Percentiles rank a stretch among this genome's conserved stretches.
Conservation (phyloP, 2,329 filamentous ascomycete genomes). For the Xylariales sp. region DNA sequence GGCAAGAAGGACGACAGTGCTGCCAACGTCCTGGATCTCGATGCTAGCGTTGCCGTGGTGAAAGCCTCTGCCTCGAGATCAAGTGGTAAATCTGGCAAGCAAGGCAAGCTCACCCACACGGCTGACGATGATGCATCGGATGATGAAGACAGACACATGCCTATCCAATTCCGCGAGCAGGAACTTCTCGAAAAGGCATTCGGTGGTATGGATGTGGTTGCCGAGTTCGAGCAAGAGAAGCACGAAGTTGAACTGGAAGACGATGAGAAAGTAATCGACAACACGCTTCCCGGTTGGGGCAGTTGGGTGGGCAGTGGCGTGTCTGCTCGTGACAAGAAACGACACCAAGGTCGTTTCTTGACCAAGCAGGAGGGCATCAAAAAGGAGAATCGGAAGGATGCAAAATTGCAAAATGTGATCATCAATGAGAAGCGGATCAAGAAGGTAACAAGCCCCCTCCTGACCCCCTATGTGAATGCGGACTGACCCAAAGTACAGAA, state of each 20-base stretch:
- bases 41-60: conserved; percentile 20
- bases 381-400: conserved; percentile 73
- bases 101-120: conserved; percentile 19
- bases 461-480: not conserved
- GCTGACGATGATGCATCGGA: conserved; percentile 38
- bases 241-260: conserved; percentile 66
- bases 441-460: conserved; percentile 56
- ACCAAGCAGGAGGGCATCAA: conserved; percentile 70
- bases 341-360: conserved; percentile 58
- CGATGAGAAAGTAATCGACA: conserved; percentile 76
- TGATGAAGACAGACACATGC: conserved; percentile 45
- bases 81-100: conserved; percentile 12
- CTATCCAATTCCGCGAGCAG: conserved; percentile 54
- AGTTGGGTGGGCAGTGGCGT: conserved; percentile 84
- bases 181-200: conserved; percentile 79
- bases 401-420: conserved; percentile 78
- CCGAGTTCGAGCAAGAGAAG: conserved; percentile 80
- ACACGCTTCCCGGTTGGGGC: conserved; percentile 91
- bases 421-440: conserved; percentile 87
- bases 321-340: conserved; percentile 62
- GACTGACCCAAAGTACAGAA: conserved; percentile 48
- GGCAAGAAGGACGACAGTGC: conserved; percentile 17
- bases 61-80: conserved; percentile 15
- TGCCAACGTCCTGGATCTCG: conserved; percentile 22
- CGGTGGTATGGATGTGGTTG: conserved; percentile 78